These are phyloP conservation scores for Crassisporium funariophilum DNA, from an alignment of 768 basidiomycete species.

Conservation along the genomic window DNA sequence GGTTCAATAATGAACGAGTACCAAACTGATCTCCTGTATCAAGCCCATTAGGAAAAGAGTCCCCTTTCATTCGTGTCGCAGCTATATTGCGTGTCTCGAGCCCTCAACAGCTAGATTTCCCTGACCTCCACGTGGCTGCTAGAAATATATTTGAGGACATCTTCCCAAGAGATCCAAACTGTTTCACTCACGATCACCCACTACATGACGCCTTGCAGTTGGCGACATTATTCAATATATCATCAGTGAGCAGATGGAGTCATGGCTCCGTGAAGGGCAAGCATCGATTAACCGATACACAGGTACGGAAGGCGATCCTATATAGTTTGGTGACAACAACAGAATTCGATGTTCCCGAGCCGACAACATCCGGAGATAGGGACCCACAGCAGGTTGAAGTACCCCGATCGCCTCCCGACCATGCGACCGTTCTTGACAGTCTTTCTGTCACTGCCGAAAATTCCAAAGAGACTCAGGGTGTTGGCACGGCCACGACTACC, in stretches of 20 bases:
- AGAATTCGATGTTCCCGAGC: constrained; percentile 50
- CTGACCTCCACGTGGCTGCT: constrained; percentile 49
- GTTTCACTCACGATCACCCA: constrained; percentile 41
- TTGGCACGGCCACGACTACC: too few species aligned
- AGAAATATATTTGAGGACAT: constrained; percentile 42
- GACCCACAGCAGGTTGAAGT: constrained; percentile 8
- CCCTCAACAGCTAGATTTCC: constrained; percentile 57
- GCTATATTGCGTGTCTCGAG: constrained; percentile 61
- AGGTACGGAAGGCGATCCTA: constrained; percentile 65
- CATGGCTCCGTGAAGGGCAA: neutral
- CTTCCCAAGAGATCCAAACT: constrained; percentile 49
- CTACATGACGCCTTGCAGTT: constrained; percentile 55
- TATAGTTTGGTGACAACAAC: constrained; percentile 64
- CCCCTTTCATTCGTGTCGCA: constrained; percentile 49
- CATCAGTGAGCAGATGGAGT: constrained; percentile 43
- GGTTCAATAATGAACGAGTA: too few species aligned
- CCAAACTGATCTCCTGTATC: constrained; percentile 7
- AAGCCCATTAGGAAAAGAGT: constrained; percentile 49
- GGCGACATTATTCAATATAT: constrained; percentile 47
- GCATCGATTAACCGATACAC: constrained; percentile 2
- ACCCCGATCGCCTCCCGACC: too few species aligned
- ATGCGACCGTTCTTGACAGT: too few species aligned
- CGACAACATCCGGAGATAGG: constrained; percentile 12
- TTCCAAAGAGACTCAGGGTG: too few species aligned
- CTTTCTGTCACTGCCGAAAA: too few species aligned